Evolutionary conservation across 2,329 filamentous ascomycete species (phyloP), one percentile per base, ranked within the genome.

Genomic region (Ophiostoma fasciatum): DNA sequence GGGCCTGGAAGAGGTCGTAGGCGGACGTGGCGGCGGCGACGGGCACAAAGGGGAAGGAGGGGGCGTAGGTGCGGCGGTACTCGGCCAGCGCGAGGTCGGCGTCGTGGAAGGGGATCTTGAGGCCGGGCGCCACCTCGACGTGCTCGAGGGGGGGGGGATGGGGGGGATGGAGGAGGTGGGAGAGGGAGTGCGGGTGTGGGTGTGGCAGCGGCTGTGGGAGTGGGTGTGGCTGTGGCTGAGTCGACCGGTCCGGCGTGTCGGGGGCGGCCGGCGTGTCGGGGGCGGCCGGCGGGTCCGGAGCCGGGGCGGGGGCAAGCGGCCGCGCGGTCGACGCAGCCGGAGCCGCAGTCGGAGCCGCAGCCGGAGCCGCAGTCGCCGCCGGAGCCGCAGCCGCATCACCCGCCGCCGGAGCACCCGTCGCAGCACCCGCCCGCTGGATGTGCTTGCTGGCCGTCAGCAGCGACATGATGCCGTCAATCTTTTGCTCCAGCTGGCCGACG

Each of bases 41-140:
- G 2, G 55, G 50, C 2, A 62, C 49, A 36, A 63, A 63, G 1
- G 60, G 60, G 7, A 55, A 62, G 25, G 50, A 46, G 0, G 54
- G 53, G 11, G 49, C 42, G 33, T 55, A 54, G 4, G 53, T 44
- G 2, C 43, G 45, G 4, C 51, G 50, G 39, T 62, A 63, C 3
- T 50, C 42, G 5, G 48, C 42, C 2, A 62, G 43, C 7, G 51
- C 50, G 1, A 47, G 42, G 4, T 50, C 42, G 7, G 57, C 59
- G 22, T 61, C 50, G 5, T 45, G 31, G 7, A 50, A 47, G 1
- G 53, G 50, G 18, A 62, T 36, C 11, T 46, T 42, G 20, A 61
- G 51, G 3, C 51, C 57, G 0, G 58, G 58, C 0, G 58, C 46
- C 10, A 62, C 49, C 8, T 54, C 51, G 30, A 51, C 41, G n/a